Evolutionary conservation across 306 rosid species (phyloP).

Genomic region (Gastrolobium villosum): DNA sequence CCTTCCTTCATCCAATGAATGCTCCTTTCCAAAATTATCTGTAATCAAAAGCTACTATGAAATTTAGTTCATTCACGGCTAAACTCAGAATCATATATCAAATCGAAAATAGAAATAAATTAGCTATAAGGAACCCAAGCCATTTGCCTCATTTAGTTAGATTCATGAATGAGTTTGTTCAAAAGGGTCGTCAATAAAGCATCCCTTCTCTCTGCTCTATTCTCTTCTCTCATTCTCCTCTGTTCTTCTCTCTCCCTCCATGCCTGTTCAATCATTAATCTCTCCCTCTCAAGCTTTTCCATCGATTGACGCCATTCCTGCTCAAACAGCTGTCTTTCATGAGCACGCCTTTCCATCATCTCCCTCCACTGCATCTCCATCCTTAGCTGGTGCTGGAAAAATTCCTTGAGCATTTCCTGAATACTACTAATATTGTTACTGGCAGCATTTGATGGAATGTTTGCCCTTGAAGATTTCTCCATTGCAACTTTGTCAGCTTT

Average conservation of each 20-base stretch:
- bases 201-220: slow-evolving; percentile 83
- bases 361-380: slow-evolving; percentile 96
- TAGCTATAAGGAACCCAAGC: slow-evolving; percentile 31
- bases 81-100: slow-evolving; percentile 45
- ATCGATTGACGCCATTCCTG: slow-evolving; percentile 86
- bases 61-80: slow-evolving; percentile 38
- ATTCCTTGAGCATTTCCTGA: slow-evolving; percentile 74
- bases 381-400: slow-evolving; percentile 74
- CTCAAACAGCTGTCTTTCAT: slow-evolving; percentile 72
- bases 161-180: slow-evolving; percentile 70
- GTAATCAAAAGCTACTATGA: slow-evolving; percentile 34
- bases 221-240: slow-evolving; percentile 82
- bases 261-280: slow-evolving; percentile 72
- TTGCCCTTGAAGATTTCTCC: slow-evolving; percentile 61
- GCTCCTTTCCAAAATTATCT: slow-evolving; percentile 39
- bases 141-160: slow-evolving; percentile 50
- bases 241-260: slow-evolving; percentile 97
- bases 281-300: slow-evolving; percentile 87
- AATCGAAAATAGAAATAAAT: slow-evolving; percentile 47
- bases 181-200: slow-evolving; percentile 79
- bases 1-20: slow-evolving; percentile 11
- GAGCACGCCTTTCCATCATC: slow-evolving; percentile 70
- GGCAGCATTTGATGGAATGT: slow-evolving; percentile 40
- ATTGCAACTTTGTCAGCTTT: slow-evolving; percentile 53
- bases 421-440: slow-evolving; percentile 44